A percentile compares a stretch with the other conserved stretches of the same genome.
phyloP scores from a whole-genome alignment of 192 early-diverging fungal species.

The Umbelopsis ramanniana region DNA sequence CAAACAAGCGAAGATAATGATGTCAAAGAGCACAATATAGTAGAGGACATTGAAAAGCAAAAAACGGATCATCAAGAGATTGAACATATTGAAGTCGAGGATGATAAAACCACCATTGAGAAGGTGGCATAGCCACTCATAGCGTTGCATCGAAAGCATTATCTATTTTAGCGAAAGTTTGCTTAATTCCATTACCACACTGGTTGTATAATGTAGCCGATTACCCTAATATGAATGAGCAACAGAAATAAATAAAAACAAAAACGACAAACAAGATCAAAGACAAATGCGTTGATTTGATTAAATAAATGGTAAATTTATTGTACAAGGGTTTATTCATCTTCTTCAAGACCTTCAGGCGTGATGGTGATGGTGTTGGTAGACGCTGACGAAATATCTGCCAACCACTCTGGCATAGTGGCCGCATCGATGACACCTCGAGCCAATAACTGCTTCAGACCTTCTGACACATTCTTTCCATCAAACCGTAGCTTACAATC shows the following conservation, averaged over 20 bases:
- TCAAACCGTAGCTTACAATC: conserved; percentile 38
- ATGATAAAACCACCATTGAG: not conserved
- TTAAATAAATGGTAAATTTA: not conserved
- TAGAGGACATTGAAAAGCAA: not conserved
- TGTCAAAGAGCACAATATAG: not conserved
- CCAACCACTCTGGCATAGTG: conserved; percentile 15
- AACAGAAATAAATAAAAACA: no score
- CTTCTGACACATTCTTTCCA: conserved; percentile 49
- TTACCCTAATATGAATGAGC: no score
- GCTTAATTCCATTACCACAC: no score
- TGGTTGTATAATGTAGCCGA: no score
- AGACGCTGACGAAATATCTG: conserved; percentile 6
- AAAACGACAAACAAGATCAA: no score
- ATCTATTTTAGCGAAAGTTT: not conserved
- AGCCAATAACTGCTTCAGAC: conserved; percentile 37
- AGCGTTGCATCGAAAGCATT: not conserved
- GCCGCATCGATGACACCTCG: conserved; percentile 1
- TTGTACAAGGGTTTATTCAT: conserved; percentile 1
- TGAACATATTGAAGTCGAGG: not conserved
- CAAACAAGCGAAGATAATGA: not conserved
- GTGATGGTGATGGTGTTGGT: conserved; percentile 15
- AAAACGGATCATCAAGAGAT: not conserved
- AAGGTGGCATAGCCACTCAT: not conserved
- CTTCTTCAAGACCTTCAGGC: conserved; percentile 21
- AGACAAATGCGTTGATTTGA: no score